Evolutionary conservation across 225 moss, liverwort and hornwort genomes (phyloP).

Genomic region (Thuidium tamariscinum): DNA sequence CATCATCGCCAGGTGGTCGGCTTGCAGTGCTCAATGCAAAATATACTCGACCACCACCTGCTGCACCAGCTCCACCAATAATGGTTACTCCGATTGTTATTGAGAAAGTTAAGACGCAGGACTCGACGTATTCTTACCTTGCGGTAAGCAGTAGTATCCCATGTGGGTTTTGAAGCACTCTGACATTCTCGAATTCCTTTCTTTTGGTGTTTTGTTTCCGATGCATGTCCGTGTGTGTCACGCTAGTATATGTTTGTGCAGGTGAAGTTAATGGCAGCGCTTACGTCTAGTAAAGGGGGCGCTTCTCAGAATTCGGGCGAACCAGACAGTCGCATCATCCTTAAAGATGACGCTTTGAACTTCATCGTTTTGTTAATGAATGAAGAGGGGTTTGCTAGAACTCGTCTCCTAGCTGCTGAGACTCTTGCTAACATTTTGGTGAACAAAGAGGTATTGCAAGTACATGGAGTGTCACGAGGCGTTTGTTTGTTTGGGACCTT

Average conservation of each 20-base stretch:
- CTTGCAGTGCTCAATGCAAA: conserved; percentile 10
- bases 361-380: conserved; percentile 11
- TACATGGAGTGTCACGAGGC: neutral
- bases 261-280: conserved; percentile 21
- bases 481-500: neutral
- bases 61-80: neutral
- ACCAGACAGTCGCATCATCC: neutral
- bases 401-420: conserved; percentile 28
- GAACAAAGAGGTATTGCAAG: conserved; percentile 17
- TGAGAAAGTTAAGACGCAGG: neutral
- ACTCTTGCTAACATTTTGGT: conserved; percentile 23
- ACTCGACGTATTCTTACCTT: neutral
- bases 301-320: neutral
- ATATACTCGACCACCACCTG: neutral
- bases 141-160: conserved; percentile 3
- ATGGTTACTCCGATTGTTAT: conserved; percentile 3
- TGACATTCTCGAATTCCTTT: neutral
- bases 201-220: neutral
- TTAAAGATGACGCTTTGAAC: conserved; percentile 10
- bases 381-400: neutral
- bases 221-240: neutral
- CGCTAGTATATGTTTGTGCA: neutral
- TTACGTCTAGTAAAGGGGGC: neutral
- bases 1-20: neutral
- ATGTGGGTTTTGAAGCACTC: neutral